These are phyloP conservation scores for Ensete ventricosum DNA, from an alignment of 176 grass and related monocot genomes.

Conservation along the genomic window DNA sequence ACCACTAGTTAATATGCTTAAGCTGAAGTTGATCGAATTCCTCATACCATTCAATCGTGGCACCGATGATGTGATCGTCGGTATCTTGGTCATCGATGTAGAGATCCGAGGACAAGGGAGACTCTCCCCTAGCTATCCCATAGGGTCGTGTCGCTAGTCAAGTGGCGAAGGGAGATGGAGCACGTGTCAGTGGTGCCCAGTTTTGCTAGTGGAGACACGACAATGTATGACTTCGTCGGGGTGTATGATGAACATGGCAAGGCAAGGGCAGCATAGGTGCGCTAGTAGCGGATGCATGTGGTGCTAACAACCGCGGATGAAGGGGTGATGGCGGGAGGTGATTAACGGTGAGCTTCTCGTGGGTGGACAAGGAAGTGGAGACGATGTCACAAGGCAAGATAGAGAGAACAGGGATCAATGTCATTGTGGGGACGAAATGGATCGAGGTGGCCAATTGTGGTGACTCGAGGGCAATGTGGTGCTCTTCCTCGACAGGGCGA, in stretches of 20 bases:
- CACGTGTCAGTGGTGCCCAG: slow-evolving; percentile 23
- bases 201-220: not conserved
- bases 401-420: slow-evolving; percentile 27
- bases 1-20: no score
- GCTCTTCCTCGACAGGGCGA: slow-evolving; percentile 21
- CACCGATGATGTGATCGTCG: slow-evolving; percentile 16
- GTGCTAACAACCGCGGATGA: slow-evolving; percentile 31
- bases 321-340: slow-evolving; percentile 11
- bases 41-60: not conserved
- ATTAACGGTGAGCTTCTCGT: slow-evolving; percentile 15
- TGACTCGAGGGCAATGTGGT: slow-evolving; percentile 36
- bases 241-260: slow-evolving; percentile 36
- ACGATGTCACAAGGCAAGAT: not conserved
- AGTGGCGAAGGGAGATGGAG: slow-evolving; percentile 43
- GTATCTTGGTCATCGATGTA: slow-evolving; percentile 20
- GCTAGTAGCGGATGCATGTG: slow-evolving; percentile 45
- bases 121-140: slow-evolving; percentile 7
- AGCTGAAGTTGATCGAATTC: not conserved
- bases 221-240: slow-evolving; percentile 20
- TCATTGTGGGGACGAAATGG: slow-evolving; percentile 15
- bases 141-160: slow-evolving; percentile 30
- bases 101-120: slow-evolving; percentile 5
- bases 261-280: slow-evolving; percentile 10
- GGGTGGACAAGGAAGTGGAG: slow-evolving; percentile 23
- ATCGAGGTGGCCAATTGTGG: slow-evolving; percentile 43